These are phyloP conservation scores for Yarrowia alimentaria DNA, from an alignment of 805 yeast species.

Conservation along the genomic window DNA sequence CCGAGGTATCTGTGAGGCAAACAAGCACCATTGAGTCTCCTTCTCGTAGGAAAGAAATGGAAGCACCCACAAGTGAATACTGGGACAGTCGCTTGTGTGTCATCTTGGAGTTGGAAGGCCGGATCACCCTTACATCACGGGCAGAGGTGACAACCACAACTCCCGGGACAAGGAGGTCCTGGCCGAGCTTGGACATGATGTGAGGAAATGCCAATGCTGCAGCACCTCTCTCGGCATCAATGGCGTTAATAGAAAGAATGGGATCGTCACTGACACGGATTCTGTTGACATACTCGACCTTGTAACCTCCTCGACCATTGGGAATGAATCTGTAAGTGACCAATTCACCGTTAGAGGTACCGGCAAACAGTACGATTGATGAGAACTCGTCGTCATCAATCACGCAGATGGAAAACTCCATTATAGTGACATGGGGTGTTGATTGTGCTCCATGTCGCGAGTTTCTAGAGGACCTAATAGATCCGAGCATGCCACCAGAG, in stretches of 20 bases:
- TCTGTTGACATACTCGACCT: slow-evolving; percentile 51
- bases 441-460: too few species aligned
- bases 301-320: slow-evolving; percentile 57
- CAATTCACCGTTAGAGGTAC: slow-evolving; percentile 74
- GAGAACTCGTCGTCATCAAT: slow-evolving; percentile 66
- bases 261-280: slow-evolving; percentile 52
- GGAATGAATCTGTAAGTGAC: slow-evolving; percentile 66
- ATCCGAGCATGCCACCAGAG: slow-evolving; percentile 16
- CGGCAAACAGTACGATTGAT: slow-evolving; percentile 69
- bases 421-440: slow-evolving; percentile 53
- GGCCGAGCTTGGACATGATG: slow-evolving; percentile 55
- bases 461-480: too few species aligned
- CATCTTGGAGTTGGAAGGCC: slow-evolving; percentile 59
- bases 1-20: slow-evolving; percentile 31
- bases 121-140: slow-evolving; percentile 61
- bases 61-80: slow-evolving; percentile 32
- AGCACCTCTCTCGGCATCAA: slow-evolving; percentile 58
- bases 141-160: slow-evolving; percentile 55
- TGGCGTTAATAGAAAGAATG: slow-evolving; percentile 56
- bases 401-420: slow-evolving; percentile 74
- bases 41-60: slow-evolving; percentile 42
- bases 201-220: slow-evolving; percentile 64
- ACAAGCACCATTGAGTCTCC: slow-evolving; percentile 45
- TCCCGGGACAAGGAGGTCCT: slow-evolving; percentile 63
- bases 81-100: slow-evolving; percentile 63